These are phyloP conservation scores for Lactarius deliciosus DNA, from an alignment of 768 basidiomycete genomes.

Conservation along the genomic window DNA sequence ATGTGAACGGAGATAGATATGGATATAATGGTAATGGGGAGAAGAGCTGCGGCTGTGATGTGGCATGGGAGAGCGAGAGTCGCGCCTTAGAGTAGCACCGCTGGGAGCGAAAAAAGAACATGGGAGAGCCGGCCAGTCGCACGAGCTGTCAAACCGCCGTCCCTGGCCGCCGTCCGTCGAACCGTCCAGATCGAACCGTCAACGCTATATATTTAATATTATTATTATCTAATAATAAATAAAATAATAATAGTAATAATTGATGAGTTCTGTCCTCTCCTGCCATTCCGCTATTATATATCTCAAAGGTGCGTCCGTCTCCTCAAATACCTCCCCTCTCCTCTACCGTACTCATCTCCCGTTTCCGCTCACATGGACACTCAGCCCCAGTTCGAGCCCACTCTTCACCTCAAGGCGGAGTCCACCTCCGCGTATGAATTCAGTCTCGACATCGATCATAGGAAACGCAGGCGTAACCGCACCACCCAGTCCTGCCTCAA, in stretches of 20 bases:
- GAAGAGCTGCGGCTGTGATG: conserved; percentile 29
- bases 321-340: conserved; percentile 25
- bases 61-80: conserved; percentile 29
- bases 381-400: conserved; percentile 20
- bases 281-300: background rate
- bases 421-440: conserved; percentile 37
- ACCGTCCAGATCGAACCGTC: conserved; percentile 12
- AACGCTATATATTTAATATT: conserved; percentile 1
- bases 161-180: conserved; percentile 23
- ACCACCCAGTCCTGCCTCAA: conserved; percentile 86
- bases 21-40: conserved; percentile 23
- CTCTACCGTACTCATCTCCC: conserved; percentile 22
- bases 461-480: conserved; percentile 86
- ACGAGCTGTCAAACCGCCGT: conserved; percentile 29
- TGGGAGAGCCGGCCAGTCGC: conserved; percentile 27
- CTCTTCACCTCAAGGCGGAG: conserved; percentile 48
- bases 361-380: conserved; percentile 39
- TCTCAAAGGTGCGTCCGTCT: conserved; percentile 24
- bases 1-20: conserved; percentile 29
- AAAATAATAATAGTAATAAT: background rate
- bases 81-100: conserved; percentile 25
- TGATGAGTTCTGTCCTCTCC: background rate
- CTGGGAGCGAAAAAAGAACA: conserved; percentile 27
- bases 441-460: conserved; percentile 67
- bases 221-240: conserved; percentile 1